Evolutionary conservation across 2,329 filamentous ascomycete genomes (phyloP), one percentile per base, ranked within the genome.

Genomic region (Rhexocercosporidium sp.): DNA sequence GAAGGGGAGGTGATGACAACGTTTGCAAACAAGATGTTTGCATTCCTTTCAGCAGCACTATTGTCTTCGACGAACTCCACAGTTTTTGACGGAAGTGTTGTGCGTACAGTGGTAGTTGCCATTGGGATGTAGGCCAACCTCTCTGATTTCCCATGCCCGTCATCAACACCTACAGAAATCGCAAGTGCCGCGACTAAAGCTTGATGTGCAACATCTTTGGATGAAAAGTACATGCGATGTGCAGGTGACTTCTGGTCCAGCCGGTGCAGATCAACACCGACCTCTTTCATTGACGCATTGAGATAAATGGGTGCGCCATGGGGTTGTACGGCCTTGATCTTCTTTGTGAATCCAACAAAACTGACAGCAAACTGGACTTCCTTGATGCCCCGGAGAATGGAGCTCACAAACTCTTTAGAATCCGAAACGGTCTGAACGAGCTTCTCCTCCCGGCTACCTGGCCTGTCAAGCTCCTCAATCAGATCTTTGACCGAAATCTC

Each of bases 201-300:
- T 82, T 99, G 95, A 78, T 99, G 96, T 14, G 96, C 96, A 75
- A 97, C 90, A 77, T 97, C 96, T 69, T 93, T 91, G 25, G 91
- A 89, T 2, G 94, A 92, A 77, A 99, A 99, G 79, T 99, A 98
- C 96, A 98, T 99, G 70, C 96, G 90, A 83, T 99, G 96, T 0
- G 95, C 94, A 0, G 96, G 94, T 18, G 94, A 97, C 74, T 93
- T 95, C 49, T 93, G 91, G 77, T 99, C 95, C 64, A 99, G 86
- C 25, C 95, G 90, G 77, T 98, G 91, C 47, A 99, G 83, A 76
- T 99, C 96, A 76, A 99, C 87, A 68, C 95, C 95, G 49, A 99
- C 89, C 78, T 99, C 96, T 78, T 99, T 98, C 87, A 97, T 97
- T 7, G 95, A 94, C 53, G 94, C 86, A 75, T 95, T 97, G 68